Evolutionary conservation across 352 stramenopile genomes (phyloP).

Genomic region (Aphanomyces invadans): DNA sequence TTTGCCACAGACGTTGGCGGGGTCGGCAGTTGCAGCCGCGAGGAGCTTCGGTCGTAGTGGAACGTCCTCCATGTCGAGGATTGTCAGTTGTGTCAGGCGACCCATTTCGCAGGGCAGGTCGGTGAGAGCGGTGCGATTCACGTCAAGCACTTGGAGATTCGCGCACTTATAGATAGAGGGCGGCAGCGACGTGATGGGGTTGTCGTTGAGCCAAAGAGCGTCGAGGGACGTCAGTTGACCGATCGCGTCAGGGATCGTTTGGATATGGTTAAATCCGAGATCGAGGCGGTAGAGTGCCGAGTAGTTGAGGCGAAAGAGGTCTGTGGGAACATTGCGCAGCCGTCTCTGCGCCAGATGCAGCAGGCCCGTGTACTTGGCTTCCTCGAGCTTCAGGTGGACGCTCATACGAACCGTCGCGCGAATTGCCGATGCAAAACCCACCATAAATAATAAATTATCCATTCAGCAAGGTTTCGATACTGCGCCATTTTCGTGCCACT

Average conservation of each 20-base stretch:
- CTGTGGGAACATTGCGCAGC: slow-evolving; percentile 36
- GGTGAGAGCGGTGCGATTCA: slow-evolving; percentile 49
- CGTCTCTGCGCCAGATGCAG: slow-evolving; percentile 46
- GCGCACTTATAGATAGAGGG: slow-evolving; percentile 47
- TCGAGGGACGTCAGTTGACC: slow-evolving; percentile 47
- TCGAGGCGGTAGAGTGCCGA: slow-evolving; percentile 57
- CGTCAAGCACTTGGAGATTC: slow-evolving; percentile 65
- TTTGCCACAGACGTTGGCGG: slow-evolving; percentile 33
- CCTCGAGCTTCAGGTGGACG: slow-evolving; percentile 34
- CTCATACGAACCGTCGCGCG: neutral
- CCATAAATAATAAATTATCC: slow-evolving; percentile 7
- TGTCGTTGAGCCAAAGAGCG: slow-evolving; percentile 80
- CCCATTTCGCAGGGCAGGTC: slow-evolving; percentile 62
- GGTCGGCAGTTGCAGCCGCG: neutral
- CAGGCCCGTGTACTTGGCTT: slow-evolving; percentile 50
- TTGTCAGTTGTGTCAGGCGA: slow-evolving; percentile 43
- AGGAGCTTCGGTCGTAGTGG: slow-evolving; percentile 58
- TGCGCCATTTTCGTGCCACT: neutral
- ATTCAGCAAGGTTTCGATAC: neutral
- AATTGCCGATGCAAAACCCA: neutral
- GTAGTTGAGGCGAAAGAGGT: slow-evolving; percentile 34
- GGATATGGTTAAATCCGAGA: slow-evolving; percentile 71
- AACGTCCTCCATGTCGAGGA: slow-evolving; percentile 67
- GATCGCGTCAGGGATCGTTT: slow-evolving; percentile 48
- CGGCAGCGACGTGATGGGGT: slow-evolving; percentile 56